Base-by-base conservation (phyloP, 345 rosid genomes). In the Moricandia arvensis region DNA sequence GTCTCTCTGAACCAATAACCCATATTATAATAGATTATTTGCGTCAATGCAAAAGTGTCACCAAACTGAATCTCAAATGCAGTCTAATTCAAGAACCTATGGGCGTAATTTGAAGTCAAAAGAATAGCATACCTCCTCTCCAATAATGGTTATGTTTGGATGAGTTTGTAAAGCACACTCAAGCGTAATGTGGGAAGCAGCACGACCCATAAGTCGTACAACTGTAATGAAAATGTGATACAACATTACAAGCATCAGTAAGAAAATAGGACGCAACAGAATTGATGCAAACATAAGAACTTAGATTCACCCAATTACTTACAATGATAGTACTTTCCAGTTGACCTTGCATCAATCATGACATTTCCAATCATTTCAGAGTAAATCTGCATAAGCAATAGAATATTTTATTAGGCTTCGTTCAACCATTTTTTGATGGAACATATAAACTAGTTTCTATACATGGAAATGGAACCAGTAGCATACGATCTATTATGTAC, bases 161-260 rank as follows among this genome's bases (percentile, higher is more conserved):
- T 92, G 99, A 79, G 99, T 93, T 83, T 96, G 98, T 83, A 96
- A 77, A 76, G 99, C 99, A 83, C 99, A 93, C 86, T 96, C 98
- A 68, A 96, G 85, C 15, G 99, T 96, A 75, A 96, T 93, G 79
- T 96, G 99, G 62, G 99, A 96, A 75, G 99, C 99, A 18, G 99
- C 97, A 79, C 99, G 99, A 41, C 99, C 99, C 99, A 96, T 96
- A 64, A 96, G 96, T 72, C 99, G 78, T 54, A 96, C 99, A 87
- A 96, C 99, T 95, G 87, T 13, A 66, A 80, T 77, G 68, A 35
- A 72, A 31, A 63, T n/a, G 43, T 53, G 57, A 55, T 63, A 61
- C 45, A 24, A 16, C 37, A 68, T 63, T 62, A 51, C n/a, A 1
- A 47, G 69, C 18, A 78, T 60, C 57, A 78, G 35, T 45, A 66